Conservation (phyloP, 1,139 yeast species). For the Debaryomyces nepalensis region DNA sequence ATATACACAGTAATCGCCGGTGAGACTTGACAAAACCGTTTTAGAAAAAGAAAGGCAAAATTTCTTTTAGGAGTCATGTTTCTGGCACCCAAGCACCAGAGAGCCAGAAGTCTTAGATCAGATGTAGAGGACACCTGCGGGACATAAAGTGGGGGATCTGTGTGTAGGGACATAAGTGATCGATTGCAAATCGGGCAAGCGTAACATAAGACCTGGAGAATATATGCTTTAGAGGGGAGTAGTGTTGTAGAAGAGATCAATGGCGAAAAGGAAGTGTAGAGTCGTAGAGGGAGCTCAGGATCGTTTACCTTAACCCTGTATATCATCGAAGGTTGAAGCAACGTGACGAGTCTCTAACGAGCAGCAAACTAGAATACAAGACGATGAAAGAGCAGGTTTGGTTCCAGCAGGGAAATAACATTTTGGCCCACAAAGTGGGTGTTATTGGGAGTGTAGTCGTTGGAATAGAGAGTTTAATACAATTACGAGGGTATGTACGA, state of each 20-base stretch:
- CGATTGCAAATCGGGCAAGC: too few relatives aligned
- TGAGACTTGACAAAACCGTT: conserved; percentile 1
- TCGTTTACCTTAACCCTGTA: too few relatives aligned
- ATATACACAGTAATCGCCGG: too few relatives aligned
- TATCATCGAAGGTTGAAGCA: too few relatives aligned
- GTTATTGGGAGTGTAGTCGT: background rate
- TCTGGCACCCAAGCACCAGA: background rate
- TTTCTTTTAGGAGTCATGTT: background rate
- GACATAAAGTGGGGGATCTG: background rate
- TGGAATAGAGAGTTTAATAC: background rate
- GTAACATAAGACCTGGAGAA: too few relatives aligned
- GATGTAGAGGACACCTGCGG: background rate
- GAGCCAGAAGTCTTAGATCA: background rate
- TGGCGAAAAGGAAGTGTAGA: too few relatives aligned
- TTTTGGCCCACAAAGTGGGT: background rate
- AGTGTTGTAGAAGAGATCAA: too few relatives aligned
- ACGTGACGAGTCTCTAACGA: too few relatives aligned
- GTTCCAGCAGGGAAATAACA: background rate
- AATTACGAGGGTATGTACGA: background rate
- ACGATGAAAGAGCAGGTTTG: too few relatives aligned
- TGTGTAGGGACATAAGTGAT: background rate
- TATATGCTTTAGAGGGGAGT: too few relatives aligned
- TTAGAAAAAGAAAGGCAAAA: background rate
- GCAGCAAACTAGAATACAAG: too few relatives aligned
- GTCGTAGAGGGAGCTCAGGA: too few relatives aligned